Evolutionary conservation across 2,329 filamentous ascomycete species (phyloP), one percentile per base, ranked within the genome.

Genomic region (Diaporthe batatas): DNA sequence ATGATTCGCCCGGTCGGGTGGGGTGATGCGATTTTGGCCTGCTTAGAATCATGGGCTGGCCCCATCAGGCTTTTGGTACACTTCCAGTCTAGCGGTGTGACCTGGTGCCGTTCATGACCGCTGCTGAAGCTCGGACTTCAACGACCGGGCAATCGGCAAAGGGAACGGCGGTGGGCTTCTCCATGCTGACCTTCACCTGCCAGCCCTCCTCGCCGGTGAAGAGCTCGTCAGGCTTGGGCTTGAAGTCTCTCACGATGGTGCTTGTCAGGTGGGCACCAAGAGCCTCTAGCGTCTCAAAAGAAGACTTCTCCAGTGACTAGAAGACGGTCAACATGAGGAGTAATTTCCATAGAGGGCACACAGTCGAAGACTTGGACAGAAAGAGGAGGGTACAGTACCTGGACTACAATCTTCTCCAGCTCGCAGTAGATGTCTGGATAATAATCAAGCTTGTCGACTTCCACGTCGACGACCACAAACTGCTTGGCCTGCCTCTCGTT

Each of bases 131-230:
- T 39, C 80, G 77, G 62, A 92, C 85, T 79, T 94, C 91, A 7
- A 95, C 90, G 6, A 87, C 86, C 0, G 93, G 92, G 14, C 90
- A 91, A 75, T 94, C 92, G 2, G 93, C 93, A 77, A 92, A 89
- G 0, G 90, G 88, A 25, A 95, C 91, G 0, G 93, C 93, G 16
- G 91, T 90, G 3, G 93, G 93, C 83, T 95, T 95, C 81, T 91
- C 90, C 68, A 95, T 83, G 32, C 84, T 84, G 49, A 95, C 86
- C 73, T 85, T 87, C 67, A 95, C 83, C 72, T 85, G 85, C 82
- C 88, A 87, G 18, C 83, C 83, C 29, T 84, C 78, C 54, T 84
- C 59, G 11, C 80, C 49, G 79, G 79, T 75, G 57, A 76, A 77
- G n/a, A 79, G 77, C 70, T 77, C 78, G 39, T 79, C 76, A 72